These are phyloP conservation scores for Pelargonium fulgidum DNA, from an alignment of 441 rosid genomes.

Conservation along the genomic window DNA sequence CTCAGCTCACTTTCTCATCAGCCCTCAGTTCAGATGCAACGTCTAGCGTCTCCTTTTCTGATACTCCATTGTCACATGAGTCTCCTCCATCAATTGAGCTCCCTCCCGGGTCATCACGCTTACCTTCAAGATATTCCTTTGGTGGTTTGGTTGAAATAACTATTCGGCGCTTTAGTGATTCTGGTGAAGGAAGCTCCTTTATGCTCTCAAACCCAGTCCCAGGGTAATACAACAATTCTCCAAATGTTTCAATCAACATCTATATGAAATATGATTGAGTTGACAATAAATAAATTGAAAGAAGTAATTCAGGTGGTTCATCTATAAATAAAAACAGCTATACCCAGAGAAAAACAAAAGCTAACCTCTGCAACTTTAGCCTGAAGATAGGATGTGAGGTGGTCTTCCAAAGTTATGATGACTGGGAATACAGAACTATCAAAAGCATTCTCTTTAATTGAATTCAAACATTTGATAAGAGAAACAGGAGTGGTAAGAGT, in stretches of 20 bases:
- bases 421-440: slow-evolving; percentile 54
- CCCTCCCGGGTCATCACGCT: slow-evolving; percentile 22
- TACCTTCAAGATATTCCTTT: slow-evolving; percentile 52
- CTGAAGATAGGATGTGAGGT: slow-evolving; percentile 62
- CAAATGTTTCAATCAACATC: slow-evolving; percentile 49
- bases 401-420: slow-evolving; percentile 64
- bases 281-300: not conserved
- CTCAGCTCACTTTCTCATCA: slow-evolving; percentile 43
- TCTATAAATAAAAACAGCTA: not conserved
- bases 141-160: slow-evolving; percentile 68
- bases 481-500: slow-evolving; percentile 57
- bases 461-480: slow-evolving; percentile 43
- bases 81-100: slow-evolving; percentile 24
- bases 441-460: slow-evolving; percentile 51
- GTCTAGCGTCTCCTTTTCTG: slow-evolving; percentile 34
- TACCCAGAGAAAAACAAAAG: slow-evolving; percentile 3
- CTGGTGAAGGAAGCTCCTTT: slow-evolving; percentile 53
- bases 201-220: slow-evolving; percentile 30
- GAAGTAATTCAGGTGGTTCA: not conserved
- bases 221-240: slow-evolving; percentile 41
- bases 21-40: slow-evolving; percentile 28
- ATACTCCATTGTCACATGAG: slow-evolving; percentile 42
- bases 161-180: slow-evolving; percentile 44
- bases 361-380: slow-evolving; percentile 62
- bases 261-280: slow-evolving; percentile 18